These are phyloP conservation scores for Ascochyta fabae DNA, from an alignment of 2,329 filamentous ascomycete species.

Conservation along the genomic window DNA sequence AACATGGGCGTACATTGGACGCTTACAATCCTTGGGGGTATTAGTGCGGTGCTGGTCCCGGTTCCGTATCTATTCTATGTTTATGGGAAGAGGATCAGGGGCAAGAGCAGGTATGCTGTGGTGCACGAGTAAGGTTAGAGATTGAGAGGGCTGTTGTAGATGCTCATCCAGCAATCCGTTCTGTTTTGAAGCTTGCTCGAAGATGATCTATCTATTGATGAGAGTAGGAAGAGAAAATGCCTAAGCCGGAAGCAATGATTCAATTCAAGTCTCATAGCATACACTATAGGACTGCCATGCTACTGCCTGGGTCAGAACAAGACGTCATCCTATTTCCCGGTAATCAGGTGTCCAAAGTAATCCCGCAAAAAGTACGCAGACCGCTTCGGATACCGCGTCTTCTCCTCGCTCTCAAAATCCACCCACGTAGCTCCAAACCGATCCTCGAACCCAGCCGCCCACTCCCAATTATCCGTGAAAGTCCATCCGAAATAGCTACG, in stretches of 20 bases:
- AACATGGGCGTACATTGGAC: constrained; percentile 48
- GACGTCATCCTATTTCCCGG: neutral
- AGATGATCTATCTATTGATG: too few relatives aligned
- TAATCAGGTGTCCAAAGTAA: constrained; percentile 12
- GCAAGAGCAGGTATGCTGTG: constrained; percentile 6
- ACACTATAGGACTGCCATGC: too few relatives aligned
- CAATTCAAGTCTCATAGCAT: too few relatives aligned
- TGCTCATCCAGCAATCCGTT: too few relatives aligned
- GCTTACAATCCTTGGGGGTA: constrained; percentile 41
- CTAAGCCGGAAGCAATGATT: too few relatives aligned
- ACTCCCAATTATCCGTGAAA: constrained; percentile 54
- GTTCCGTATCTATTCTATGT: constrained; percentile 54
- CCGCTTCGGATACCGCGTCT: constrained; percentile 49
- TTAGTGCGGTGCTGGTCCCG: constrained; percentile 43
- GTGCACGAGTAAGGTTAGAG: neutral
- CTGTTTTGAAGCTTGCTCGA: too few relatives aligned
- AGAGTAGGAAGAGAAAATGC: too few relatives aligned
- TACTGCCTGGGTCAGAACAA: too few relatives aligned
- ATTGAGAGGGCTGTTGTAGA: too few relatives aligned
- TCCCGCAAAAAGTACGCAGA: constrained; percentile 20
- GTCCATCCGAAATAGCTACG: constrained; percentile 54
- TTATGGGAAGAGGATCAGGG: constrained; percentile 44
- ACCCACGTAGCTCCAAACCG: constrained; percentile 53
- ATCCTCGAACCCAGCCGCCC: constrained; percentile 52
- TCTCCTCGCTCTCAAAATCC: constrained; percentile 48